A percentile compares a stretch with the other conserved stretches of the same genome.
Evolutionary conservation across 139 green algal species (phyloP).

Genomic region (Chlamydomonas urium): DNA sequence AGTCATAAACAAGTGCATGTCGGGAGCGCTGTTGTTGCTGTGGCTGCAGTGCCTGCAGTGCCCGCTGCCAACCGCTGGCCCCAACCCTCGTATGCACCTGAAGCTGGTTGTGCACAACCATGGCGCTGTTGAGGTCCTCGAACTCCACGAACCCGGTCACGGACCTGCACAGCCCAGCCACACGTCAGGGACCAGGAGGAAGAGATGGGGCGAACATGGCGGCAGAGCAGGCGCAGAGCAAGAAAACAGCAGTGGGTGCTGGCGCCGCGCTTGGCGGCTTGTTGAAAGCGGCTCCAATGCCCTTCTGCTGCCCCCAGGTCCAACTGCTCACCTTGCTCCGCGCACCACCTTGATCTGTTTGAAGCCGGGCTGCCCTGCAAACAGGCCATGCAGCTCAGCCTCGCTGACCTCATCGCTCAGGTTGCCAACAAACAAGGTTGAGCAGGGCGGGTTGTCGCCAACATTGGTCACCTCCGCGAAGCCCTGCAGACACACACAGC

Average conservation of each 20-base stretch:
- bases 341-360: conserved; percentile 81
- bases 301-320: neutral
- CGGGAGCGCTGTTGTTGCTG: too few species aligned
- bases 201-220: too few species aligned
- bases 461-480: conserved; percentile 71
- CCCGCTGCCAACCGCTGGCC: too few species aligned
- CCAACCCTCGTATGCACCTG: too few species aligned
- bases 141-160: neutral
- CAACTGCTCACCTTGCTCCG: conserved; percentile 15
- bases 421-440: conserved; percentile 93
- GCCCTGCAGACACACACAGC: conserved; percentile 12
- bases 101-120: conserved; percentile 65
- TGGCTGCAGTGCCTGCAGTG: too few species aligned
- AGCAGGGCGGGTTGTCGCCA: conserved; percentile 89
- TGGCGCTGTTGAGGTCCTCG: conserved; percentile 31
- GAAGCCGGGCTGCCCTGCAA: conserved; percentile 46
- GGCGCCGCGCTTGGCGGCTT: neutral
- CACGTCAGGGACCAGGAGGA: too few species aligned
- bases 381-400: conserved; percentile 41
- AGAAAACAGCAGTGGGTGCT: neutral
- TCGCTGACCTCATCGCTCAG: conserved; percentile 51
- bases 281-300: neutral
- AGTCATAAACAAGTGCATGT: too few species aligned
- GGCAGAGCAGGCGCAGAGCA: too few species aligned
- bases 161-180: too few species aligned